Percentiles rank a stretch among this genome's conserved stretches.
These are phyloP conservation scores for Xylaria scruposa DNA, from an alignment of 495 filamentous ascomycete genomes.

Conservation along the genomic window DNA sequence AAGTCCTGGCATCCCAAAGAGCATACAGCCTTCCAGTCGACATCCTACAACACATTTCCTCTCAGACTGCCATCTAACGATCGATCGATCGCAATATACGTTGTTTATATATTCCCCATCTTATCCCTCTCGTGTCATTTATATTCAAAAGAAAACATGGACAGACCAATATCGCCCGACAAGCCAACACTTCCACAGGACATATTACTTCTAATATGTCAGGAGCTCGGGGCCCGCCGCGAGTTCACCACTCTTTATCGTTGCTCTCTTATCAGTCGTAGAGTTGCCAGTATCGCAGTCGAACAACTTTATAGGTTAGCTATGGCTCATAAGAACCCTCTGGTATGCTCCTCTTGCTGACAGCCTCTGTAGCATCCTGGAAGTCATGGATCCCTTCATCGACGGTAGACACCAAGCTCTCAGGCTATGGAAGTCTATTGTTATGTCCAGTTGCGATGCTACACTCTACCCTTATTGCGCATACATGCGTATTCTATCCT, in stretches of 20 bases:
- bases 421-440: conserved; percentile 71
- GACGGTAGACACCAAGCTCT: conserved; percentile 55
- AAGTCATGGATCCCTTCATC: conserved; percentile 27
- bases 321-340: neutral
- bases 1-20: neutral
- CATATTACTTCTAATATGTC: conserved; percentile 64
- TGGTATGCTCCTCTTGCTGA: conserved; percentile 26
- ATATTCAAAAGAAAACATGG: conserved; percentile 8
- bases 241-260: conserved; percentile 66
- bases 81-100: neutral
- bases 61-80: neutral
- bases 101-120: neutral
- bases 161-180: conserved; percentile 45
- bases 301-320: conserved; percentile 68
- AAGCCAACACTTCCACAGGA: conserved; percentile 58
- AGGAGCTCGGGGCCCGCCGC: conserved; percentile 56
- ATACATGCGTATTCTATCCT: conserved; percentile 68
- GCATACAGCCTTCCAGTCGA: no score
- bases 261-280: conserved; percentile 57
- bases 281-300: conserved; percentile 63
- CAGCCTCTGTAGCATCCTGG: conserved; percentile 45
- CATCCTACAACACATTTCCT: neutral
- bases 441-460: conserved; percentile 67
- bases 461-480: conserved; percentile 73
- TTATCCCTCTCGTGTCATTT: neutral